Percentiles rank a stretch among this genome's conserved stretches.
These are phyloP conservation scores for Astragalus membranaceus DNA, from an alignment of 306 rosid species.

Conservation along the genomic window DNA sequence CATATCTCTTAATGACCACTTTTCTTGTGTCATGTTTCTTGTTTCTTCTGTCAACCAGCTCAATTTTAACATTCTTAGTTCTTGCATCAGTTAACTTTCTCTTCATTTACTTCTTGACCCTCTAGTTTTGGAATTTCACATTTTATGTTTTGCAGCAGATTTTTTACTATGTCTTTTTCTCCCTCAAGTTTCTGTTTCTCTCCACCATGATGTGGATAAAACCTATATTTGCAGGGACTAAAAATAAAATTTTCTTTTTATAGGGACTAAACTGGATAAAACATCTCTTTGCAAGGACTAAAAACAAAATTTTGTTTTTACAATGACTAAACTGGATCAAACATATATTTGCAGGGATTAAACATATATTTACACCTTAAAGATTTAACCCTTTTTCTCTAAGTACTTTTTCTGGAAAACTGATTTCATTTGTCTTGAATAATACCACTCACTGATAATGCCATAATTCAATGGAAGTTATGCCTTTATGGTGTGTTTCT, in stretches of 20 bases:
- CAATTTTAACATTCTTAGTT: slow-evolving; percentile 12
- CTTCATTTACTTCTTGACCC: neutral
- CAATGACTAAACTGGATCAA: too few species aligned
- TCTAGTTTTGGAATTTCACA: slow-evolving; percentile 1
- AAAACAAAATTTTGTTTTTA: too few species aligned
- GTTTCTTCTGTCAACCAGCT: slow-evolving; percentile 28
- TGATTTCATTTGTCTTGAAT: neutral
- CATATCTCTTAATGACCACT: slow-evolving; percentile 19
- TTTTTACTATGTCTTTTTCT: neutral
- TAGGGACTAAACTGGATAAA: too few species aligned
- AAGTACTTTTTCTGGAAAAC: neutral
- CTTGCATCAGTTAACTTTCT: slow-evolving; percentile 9
- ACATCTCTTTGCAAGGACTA: too few species aligned
- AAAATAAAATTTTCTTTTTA: too few species aligned
- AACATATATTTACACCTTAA: neutral
- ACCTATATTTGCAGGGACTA: too few species aligned
- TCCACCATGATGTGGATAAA: neutral
- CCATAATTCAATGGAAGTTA: neutral
- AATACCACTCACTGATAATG: neutral
- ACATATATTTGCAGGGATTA: too few species aligned
- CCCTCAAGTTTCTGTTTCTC: neutral
- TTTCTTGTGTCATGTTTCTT: slow-evolving; percentile 7
- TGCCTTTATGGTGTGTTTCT: neutral
- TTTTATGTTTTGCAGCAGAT: neutral
- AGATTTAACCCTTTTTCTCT: neutral